phyloP scores from a whole-genome alignment of 257 asterid species.

The Solanum sitiens region DNA sequence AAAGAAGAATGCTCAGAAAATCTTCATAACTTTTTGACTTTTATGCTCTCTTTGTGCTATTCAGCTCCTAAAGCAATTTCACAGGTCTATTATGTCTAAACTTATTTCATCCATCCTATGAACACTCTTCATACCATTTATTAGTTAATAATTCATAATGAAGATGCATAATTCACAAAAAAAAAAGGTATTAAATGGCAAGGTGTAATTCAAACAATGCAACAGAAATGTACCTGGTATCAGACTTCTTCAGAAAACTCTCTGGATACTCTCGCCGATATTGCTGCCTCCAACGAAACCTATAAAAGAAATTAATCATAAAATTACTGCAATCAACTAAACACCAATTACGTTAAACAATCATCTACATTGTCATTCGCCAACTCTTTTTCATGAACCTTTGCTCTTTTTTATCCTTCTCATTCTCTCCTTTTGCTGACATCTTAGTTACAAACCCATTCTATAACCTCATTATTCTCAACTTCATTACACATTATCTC shows the following conservation, averaged over 20 bases:
- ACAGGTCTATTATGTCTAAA: not conserved
- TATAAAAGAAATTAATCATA: constrained; percentile 15
- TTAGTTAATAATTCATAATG: not conserved
- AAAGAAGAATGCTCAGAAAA: not conserved
- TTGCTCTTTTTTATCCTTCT: not conserved
- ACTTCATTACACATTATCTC: not conserved
- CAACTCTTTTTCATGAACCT: not conserved
- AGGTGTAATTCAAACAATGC: not conserved
- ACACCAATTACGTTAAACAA: not conserved
- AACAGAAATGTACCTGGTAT: constrained; percentile 44
- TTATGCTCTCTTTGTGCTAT: not conserved
- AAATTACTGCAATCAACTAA: not conserved
- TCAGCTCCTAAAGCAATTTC: not conserved
- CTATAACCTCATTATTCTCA: not conserved
- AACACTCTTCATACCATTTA: not conserved
- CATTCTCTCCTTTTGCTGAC: not conserved
- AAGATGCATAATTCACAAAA: not conserved
- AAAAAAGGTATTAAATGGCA: not conserved
- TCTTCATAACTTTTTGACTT: not conserved
- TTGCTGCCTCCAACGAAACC: constrained; percentile 90
- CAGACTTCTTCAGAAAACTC: constrained; percentile 67
- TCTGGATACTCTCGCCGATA: constrained; percentile 77
- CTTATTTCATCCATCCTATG: not conserved
- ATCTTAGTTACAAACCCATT: not conserved
- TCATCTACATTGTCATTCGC: not conserved